A percentile compares a stretch with the other conserved stretches of the same genome.
These are phyloP conservation scores for Fraxinus americana DNA, from an alignment of 257 asterid species.

Conservation along the genomic window DNA sequence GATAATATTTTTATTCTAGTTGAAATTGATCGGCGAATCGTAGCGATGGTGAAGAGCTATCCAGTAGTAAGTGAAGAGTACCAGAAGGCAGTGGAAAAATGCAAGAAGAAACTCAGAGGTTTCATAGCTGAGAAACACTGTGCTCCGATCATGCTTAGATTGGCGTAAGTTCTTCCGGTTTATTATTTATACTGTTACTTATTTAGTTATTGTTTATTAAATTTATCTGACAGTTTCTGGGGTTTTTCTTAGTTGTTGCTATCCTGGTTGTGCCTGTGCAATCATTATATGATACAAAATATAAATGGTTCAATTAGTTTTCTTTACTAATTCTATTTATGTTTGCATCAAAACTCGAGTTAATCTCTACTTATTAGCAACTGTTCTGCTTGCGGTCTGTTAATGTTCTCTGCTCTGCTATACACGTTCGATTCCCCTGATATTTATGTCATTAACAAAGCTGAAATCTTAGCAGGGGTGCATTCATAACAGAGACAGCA, in stretches of 20 bases:
- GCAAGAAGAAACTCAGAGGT: conserved; percentile 70
- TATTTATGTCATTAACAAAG: no score
- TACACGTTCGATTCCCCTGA: no score
- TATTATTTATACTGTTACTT: neutral
- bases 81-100: conserved; percentile 56
- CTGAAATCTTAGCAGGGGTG: no score
- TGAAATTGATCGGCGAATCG: neutral
- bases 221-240: neutral
- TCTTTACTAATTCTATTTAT: neutral
- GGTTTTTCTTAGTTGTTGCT: neutral
- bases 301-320: neutral
- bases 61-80: conserved; percentile 65
- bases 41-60: conserved; percentile 58
- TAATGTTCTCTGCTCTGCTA: no score
- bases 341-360: neutral
- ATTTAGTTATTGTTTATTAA: neutral
- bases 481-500: no score
- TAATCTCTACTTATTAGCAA: neutral
- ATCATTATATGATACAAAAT: neutral
- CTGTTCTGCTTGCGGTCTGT: neutral
- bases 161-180: conserved; percentile 38
- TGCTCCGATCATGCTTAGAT: conserved; percentile 55
- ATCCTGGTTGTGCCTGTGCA: neutral
- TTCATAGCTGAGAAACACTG: conserved; percentile 51
- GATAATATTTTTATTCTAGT: neutral